A percentile compares a stretch with the other conserved stretches of the same genome.
These are phyloP conservation scores for Pseudogymnoascus sp. DNA, from an alignment of 2,329 filamentous ascomycete species.

Conservation along the genomic window DNA sequence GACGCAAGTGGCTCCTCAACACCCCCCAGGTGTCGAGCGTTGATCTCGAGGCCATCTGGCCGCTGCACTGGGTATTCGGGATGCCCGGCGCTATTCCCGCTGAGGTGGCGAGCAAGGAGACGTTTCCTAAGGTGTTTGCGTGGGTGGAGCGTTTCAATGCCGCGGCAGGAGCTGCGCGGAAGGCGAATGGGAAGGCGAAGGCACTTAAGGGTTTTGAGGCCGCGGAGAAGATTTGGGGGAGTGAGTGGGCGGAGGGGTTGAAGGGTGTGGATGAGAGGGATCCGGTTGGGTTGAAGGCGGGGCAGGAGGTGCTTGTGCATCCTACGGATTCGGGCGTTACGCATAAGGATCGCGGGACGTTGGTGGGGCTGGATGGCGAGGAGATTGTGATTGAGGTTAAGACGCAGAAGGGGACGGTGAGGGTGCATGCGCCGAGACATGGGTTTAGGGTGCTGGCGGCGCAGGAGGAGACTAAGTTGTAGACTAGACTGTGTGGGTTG, in stretches of 20 bases:
- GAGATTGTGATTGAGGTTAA: constrained; percentile 55
- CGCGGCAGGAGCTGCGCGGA: constrained; percentile 39
- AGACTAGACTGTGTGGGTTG: constrained; percentile 14
- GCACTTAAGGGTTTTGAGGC: constrained; percentile 50
- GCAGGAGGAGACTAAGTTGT: constrained; percentile 28
- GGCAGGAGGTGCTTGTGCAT: constrained; percentile 43
- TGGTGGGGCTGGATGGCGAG: constrained; percentile 45
- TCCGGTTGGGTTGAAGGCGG: constrained; percentile 46
- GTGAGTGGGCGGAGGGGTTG: constrained; percentile 41
- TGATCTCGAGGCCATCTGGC: constrained; percentile 65
- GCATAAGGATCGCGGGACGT: constrained; percentile 51
- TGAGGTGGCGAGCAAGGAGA: constrained; percentile 43
- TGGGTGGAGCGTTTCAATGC: constrained; percentile 59
- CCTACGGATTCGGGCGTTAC: constrained; percentile 56
- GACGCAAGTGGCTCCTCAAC: constrained; percentile 57
- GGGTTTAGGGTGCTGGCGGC: constrained; percentile 45
- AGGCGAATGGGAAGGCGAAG: constrained; percentile 33
- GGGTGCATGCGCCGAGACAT: constrained; percentile 56
- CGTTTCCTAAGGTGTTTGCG: constrained; percentile 55
- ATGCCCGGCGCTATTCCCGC: constrained; percentile 51
- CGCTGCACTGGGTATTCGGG: constrained; percentile 57
- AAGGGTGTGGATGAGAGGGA: constrained; percentile 44
- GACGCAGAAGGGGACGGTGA: constrained; percentile 39
- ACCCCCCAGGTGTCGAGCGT: constrained; percentile 45
- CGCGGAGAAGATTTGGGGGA: constrained; percentile 39